Base-by-base conservation (phyloP, 139 green algal species). In the Chlamydomonas sphaeroides region DNA sequence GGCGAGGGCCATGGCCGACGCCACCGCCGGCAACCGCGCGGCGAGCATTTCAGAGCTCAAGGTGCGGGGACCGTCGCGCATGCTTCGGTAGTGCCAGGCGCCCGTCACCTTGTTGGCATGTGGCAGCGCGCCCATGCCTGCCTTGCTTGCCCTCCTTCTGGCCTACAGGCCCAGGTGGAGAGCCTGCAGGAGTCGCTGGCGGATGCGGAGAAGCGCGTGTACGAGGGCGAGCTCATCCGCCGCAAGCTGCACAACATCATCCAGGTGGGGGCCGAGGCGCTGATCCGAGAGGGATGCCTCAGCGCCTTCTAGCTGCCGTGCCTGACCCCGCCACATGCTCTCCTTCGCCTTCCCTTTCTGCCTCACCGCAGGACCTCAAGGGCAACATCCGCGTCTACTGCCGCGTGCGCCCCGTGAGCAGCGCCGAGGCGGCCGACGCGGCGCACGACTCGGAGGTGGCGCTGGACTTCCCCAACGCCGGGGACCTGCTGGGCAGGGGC, bases 301-400 rank as follows among this genome's bases (percentile, higher is more conserved):
- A n/a, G n/a, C n/a, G n/a, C n/a, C n/a, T n/a, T n/a, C n/a, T n/a
- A n/a, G n/a, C n/a, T n/a, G n/a, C n/a, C n/a, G n/a, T n/a, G n/a
- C n/a, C n/a, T n/a, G n/a, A n/a, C n/a, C n/a, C n/a, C n/a, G n/a
- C n/a, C n/a, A n/a, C n/a, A n/a, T n/a, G n/a, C n/a, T n/a, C n/a
- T n/a, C n/a, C n/a, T n/a, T n/a, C n/a, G n/a, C n/a, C n/a, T 21
- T 14, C 45, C 45, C 45, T 14, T 53, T 53, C 51, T 61, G 17
- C 51, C 51, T 17, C 17, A 18, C 62, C 56, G 28, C 91, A 96
- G 93, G 94, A 98, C 88, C 88, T 98, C 45, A 97, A 97, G 70
- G 96, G 96, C 77, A 99, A 99, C 89, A 97, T 99, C 78, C 89
- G 96, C 11, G 96, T 99, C n/a, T 98, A 98, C 88, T 95, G 92